Conservation (phyloP, 2,329 filamentous ascomycete species). For the Colletotrichum echinochloae region DNA sequence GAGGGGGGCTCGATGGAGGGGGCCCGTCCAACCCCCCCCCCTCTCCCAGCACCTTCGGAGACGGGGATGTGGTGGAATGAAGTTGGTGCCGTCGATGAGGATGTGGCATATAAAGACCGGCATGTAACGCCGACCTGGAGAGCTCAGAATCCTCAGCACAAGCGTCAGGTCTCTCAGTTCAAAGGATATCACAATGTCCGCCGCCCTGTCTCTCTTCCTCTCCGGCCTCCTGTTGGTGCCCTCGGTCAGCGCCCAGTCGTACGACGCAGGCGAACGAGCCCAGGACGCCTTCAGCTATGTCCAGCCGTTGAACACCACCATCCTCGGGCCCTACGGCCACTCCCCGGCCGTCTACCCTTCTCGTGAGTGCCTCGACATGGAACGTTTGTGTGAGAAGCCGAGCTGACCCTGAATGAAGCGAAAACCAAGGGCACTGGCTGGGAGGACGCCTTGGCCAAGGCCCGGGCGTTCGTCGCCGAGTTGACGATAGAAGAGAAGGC, state of each 20-base stretch:
- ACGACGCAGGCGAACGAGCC: constrained; percentile 42
- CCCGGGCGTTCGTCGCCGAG: constrained; percentile 48
- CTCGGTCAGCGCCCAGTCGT: constrained; percentile 46
- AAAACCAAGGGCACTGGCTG: constrained; percentile 52
- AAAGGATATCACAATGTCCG: constrained; percentile 39
- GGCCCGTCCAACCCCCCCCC: no score
- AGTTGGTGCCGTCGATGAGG: constrained; percentile 8
- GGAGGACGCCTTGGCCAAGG: constrained; percentile 53
- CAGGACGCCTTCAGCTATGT: constrained; percentile 52
- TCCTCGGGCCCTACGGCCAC: constrained; percentile 55
- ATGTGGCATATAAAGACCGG: constrained; percentile 24
- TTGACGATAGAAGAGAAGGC: constrained; percentile 49
- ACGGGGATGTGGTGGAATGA: constrained; percentile 18
- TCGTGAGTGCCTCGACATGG: constrained; percentile 46
- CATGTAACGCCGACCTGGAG: constrained; percentile 8
- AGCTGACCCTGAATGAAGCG: constrained; percentile 45
- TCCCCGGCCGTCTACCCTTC: constrained; percentile 52
- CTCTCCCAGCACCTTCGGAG: no score
- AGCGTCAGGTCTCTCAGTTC: constrained; percentile 29
- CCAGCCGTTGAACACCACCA: constrained; percentile 56
- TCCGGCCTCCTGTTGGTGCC: constrained; percentile 49
- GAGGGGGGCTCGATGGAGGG: no score
- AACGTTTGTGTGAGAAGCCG: neutral
- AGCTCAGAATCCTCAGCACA: constrained; percentile 24
- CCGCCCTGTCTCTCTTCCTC: constrained; percentile 59